Percentiles rank a stretch among this genome's conserved stretches.
Conservation (phyloP, 139 green algal genomes). For the Tetradesmus lagerheimii region DNA sequence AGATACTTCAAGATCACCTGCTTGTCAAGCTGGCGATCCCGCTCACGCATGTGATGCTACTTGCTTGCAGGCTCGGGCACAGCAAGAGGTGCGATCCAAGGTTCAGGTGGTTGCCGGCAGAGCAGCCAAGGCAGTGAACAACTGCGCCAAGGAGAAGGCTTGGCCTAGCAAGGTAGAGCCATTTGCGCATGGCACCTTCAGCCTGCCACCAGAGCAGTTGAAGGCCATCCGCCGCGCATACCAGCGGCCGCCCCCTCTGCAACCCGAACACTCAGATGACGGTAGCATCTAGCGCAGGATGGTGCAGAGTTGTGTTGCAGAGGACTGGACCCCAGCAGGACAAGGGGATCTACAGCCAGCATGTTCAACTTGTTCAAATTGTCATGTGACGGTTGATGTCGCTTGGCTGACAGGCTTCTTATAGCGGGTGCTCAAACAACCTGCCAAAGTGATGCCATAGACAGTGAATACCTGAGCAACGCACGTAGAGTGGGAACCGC, state of each 20-base stretch:
- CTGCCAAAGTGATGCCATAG: not conserved
- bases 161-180: constrained; percentile 41
- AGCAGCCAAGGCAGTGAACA: constrained; percentile 16
- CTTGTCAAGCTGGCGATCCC: too few species aligned
- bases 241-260: not conserved
- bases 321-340: not conserved
- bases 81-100: not conserved
- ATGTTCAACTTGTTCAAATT: not conserved
- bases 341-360: not conserved
- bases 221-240: not conserved
- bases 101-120: not conserved
- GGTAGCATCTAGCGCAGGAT: not conserved
- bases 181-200: constrained; percentile 43
- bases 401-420: not conserved
- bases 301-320: not conserved
- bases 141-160: constrained; percentile 9
- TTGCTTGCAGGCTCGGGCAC: not conserved
- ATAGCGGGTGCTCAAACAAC: too few species aligned
- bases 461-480: not conserved
- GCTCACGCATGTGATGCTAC: too few species aligned
- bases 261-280: not conserved
- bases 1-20: too few species aligned
- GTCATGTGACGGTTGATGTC: not conserved
- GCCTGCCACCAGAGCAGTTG: not conserved
- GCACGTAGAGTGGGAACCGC: not conserved